Evolutionary conservation across 2,329 filamentous ascomycete genomes (phyloP), one percentile per base, ranked within the genome.

Genomic region (Colletotrichum higginsianum): DNA sequence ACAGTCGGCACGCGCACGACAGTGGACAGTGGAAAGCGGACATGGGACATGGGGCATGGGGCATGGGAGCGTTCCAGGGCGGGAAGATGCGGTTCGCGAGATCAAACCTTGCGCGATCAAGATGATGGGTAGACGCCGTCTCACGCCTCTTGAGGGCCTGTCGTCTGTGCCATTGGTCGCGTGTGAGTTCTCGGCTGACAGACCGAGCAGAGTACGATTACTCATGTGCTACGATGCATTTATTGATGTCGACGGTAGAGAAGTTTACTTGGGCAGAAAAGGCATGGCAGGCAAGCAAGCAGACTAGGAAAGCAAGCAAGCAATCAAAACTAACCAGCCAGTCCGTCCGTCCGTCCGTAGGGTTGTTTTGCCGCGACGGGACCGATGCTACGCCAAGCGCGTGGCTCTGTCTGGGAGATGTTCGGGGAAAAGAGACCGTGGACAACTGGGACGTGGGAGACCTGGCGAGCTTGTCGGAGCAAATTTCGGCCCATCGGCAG

Each of bases 401-500:
- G 67, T 61, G 55, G 62, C 62, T 30, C 23, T 26, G 62, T 61
- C 35, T 61, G 56, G 49, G 21, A 49, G 23, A 47, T 52, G 56
- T 46, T 62, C 38, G 62, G 42, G 23, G 23, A 65, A 40, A 70
- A 50, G 61, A 55, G 53, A 66, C 56, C 40, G 47, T n/a, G 23
- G 21, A 56, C 56, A 26, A 26, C 23, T 26, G 23, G 23, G 23
- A 26, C 23, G 55, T 66, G 64, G 64, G 50, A 67, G 57, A 62
- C 64, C 46, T 38, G 35, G 57, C 64, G 64, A 56, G 44, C 16
- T 13, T 52, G 63, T 71, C 68, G 68, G 64, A 62, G 68, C 57
- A 67, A 67, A 67, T 71, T 71, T 71, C 68, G 68, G 67, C 8
- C 67, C 64, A 71, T 57, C 63, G 67, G 57, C 67, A 62, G 63